These are phyloP conservation scores for Albifimbria verrucaria DNA, from an alignment of 2,329 filamentous ascomycete genomes.

Conservation along the genomic window DNA sequence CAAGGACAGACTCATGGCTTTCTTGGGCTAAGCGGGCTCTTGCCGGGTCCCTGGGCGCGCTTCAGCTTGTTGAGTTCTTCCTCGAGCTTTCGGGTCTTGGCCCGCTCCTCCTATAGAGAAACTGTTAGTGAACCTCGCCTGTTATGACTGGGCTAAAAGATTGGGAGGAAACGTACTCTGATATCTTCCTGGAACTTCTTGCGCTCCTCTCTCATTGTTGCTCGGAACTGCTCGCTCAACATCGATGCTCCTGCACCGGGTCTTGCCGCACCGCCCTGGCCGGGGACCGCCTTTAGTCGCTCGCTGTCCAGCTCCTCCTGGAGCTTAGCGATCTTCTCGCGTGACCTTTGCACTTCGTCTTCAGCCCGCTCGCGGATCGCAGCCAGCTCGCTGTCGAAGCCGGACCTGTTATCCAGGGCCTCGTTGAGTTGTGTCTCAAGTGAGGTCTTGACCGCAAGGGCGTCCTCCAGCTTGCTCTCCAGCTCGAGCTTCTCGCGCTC, in stretches of 20 bases:
- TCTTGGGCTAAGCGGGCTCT: slow-evolving; percentile 40
- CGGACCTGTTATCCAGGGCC: background rate
- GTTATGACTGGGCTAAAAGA: background rate
- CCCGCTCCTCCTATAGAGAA: slow-evolving; percentile 45
- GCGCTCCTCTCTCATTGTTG: slow-evolving; percentile 54
- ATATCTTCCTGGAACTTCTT: slow-evolving; percentile 56
- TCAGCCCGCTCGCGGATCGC: slow-evolving; percentile 29
- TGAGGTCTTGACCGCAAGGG: slow-evolving; percentile 10
- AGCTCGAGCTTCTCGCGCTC: slow-evolving; percentile 46
- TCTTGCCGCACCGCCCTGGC: slow-evolving; percentile 27
- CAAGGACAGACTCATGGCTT: slow-evolving; percentile 12
- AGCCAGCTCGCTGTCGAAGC: slow-evolving; percentile 28
- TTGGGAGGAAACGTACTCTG: slow-evolving; percentile 34
- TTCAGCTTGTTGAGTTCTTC: slow-evolving; percentile 46
- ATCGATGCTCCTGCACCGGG: slow-evolving; percentile 44
- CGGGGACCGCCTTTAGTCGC: slow-evolving; percentile 39
- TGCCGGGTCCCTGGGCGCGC: slow-evolving; percentile 38
- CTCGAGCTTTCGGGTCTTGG: slow-evolving; percentile 43
- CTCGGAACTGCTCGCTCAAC: slow-evolving; percentile 54
- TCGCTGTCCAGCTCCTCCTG: slow-evolving; percentile 52
- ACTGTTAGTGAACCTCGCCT: slow-evolving; percentile 21
- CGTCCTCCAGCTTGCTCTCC: slow-evolving; percentile 34
- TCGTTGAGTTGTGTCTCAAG: slow-evolving; percentile 17
- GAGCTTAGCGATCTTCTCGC: slow-evolving; percentile 35
- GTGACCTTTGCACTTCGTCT: slow-evolving; percentile 33